A percentile compares a stretch with the other conserved stretches of the same genome.
Conservation (phyloP, 2,329 filamentous ascomycete genomes). For the Aschersonia sp. region DNA sequence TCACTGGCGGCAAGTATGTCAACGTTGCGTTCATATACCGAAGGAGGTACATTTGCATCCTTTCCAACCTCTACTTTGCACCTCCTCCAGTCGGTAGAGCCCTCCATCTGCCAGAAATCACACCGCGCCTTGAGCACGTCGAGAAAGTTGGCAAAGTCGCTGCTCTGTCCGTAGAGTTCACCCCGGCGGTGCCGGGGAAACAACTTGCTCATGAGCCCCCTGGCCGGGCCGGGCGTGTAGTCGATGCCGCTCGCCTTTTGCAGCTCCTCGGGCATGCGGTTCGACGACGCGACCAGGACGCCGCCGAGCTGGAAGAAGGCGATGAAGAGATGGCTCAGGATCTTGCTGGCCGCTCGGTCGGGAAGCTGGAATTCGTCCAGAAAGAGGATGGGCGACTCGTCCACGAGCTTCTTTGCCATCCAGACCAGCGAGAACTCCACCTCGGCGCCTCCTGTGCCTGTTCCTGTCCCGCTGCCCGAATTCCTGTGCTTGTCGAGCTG, state of each 20-base stretch:
- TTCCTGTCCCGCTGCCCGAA: slow-evolving; percentile 8
- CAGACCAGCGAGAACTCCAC: slow-evolving; percentile 54
- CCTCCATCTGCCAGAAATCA: slow-evolving; percentile 75
- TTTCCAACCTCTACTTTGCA: slow-evolving; percentile 23
- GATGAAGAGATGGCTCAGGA: slow-evolving; percentile 64
- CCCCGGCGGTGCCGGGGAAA: slow-evolving; percentile 27
- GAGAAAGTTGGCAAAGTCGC: slow-evolving; percentile 63
- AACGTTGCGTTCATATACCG: too few relatives aligned
- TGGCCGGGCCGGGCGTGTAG: slow-evolving; percentile 42
- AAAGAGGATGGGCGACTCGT: slow-evolving; percentile 63
- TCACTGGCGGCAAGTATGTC: too few relatives aligned
- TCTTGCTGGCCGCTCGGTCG: slow-evolving; percentile 63
- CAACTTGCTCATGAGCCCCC: slow-evolving; percentile 34
- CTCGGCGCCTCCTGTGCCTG: slow-evolving; percentile 4
- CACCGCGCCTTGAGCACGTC: slow-evolving; percentile 64
- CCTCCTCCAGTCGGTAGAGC: slow-evolving; percentile 55
- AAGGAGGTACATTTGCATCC: too few relatives aligned
- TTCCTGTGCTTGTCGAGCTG: slow-evolving; percentile 53
- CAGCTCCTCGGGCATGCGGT: slow-evolving; percentile 71
- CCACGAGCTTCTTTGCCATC: slow-evolving; percentile 62
- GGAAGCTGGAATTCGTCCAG: slow-evolving; percentile 76
- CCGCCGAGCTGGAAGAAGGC: slow-evolving; percentile 72
- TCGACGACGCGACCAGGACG: slow-evolving; percentile 66
- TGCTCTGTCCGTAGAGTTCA: slow-evolving; percentile 42
- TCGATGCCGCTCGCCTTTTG: slow-evolving; percentile 60